These are phyloP conservation scores for Mycocentrospora acerina DNA, from an alignment of 2,329 filamentous ascomycete species.

Conservation along the genomic window DNA sequence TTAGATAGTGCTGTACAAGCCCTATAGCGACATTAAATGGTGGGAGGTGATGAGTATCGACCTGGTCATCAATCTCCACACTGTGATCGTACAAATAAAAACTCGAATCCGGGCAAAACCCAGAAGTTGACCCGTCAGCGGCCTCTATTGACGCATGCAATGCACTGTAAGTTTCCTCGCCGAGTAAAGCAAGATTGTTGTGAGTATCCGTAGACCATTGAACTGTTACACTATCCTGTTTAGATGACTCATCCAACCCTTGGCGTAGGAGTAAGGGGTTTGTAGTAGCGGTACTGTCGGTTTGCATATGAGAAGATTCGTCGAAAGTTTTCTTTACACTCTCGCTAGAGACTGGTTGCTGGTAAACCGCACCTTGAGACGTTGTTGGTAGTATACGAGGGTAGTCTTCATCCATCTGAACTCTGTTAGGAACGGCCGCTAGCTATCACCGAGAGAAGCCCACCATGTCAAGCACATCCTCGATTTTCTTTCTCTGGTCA, in stretches of 20 bases:
- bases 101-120: not conserved
- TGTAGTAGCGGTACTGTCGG: too few species aligned
- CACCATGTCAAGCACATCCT: slow-evolving; percentile 3
- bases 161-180: not conserved
- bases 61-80: not conserved
- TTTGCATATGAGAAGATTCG: too few species aligned
- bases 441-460: too few species aligned
- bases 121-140: not conserved
- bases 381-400: too few species aligned
- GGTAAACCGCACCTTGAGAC: too few species aligned
- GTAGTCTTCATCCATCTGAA: not conserved
- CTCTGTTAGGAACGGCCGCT: not conserved
- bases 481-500: not conserved
- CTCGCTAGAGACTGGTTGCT: too few species aligned
- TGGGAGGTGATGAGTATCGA: not conserved
- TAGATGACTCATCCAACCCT: too few species aligned
- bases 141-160: not conserved
- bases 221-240: too few species aligned
- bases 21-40: not conserved
- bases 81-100: not conserved
- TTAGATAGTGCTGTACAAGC: not conserved
- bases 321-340: too few species aligned
- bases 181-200: not conserved
- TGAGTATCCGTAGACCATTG: too few species aligned
- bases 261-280: too few species aligned